Evolutionary conservation across 1,284 basidiomycete species (phyloP).

Genomic region (Austroboletus novae-zelandiae): DNA sequence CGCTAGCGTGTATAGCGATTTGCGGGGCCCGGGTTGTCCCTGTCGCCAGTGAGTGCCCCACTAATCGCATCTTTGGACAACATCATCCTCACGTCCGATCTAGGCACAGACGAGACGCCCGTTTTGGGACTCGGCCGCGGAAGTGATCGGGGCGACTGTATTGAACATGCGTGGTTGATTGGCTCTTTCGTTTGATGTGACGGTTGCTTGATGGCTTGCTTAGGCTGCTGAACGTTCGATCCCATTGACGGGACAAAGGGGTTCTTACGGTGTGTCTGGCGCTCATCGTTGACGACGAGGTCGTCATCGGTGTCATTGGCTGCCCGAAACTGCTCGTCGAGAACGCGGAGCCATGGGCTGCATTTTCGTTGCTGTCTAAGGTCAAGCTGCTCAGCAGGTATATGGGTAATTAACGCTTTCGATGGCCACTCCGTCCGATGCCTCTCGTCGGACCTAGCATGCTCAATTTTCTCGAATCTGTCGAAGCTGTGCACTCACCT

Average conservation of each 20-base stretch:
- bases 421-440: conserved; percentile 44
- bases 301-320: conserved; percentile 89
- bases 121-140: conserved; percentile 78
- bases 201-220: too few species aligned
- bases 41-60: too few species aligned
- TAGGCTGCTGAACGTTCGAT: conserved; percentile 89
- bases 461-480: conserved; percentile 85
- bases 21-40: too few species aligned
- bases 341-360: conserved; percentile 62
- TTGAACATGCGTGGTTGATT: conserved; percentile 62
- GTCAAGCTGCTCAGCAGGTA: conserved; percentile 80
- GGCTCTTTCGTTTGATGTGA: not conserved
- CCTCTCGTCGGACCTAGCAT: conserved; percentile 44
- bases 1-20: too few species aligned
- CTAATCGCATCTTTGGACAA: too few species aligned
- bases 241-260: conserved; percentile 94
- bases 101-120: conserved; percentile 47
- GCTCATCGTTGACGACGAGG: conserved; percentile 81
- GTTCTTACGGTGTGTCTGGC: conserved; percentile 96
- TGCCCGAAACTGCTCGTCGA: conserved; percentile 89
- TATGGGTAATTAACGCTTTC: conserved; percentile 40
- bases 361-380: conserved; percentile 81
- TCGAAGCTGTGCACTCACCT: conserved; percentile 94
- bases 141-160: conserved; percentile 71
- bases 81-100: conserved; percentile 59